Base-by-base conservation (phyloP, 345 rosid genomes). In the Moricandia arvensis region DNA sequence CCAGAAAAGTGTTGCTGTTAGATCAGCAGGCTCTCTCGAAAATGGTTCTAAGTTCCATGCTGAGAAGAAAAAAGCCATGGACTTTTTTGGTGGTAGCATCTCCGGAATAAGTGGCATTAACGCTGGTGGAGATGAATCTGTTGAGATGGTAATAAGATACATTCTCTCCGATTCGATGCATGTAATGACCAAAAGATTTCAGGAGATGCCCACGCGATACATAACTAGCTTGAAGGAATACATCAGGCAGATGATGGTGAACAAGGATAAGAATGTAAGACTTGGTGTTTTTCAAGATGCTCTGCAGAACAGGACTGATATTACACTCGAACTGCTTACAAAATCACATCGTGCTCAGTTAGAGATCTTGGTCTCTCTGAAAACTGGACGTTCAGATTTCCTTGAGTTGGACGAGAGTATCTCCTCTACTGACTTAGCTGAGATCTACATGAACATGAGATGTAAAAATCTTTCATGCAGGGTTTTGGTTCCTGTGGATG, bases 301-400 rank as follows among this genome's bases (percentile, higher is more conserved):
- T 8, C 77, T 95, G 66, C 92, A 72, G 66, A 83, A 75, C 84
- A 82, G 88, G 74, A 81, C 90, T 73, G 98, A 89, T 66, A 79
- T 90, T 30, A 83, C 87, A 35, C 51, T 84, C 72, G 96, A 90
- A 29, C 68, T 79, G 82, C 83, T 95, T 29, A 53, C 73, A 59
- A 88, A 89, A 71, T 80, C 85, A 17, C 96, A 95, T 82, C 84
- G 88, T 7, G 69, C 81, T 84, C 99, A 95, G 79, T 81, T 95
- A 80, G 97, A 90, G 78, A 89, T 90, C 78, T 75, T 92, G 89
- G 93, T 89, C 33, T 91, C 98, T 33, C 71, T 95, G 68, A 90
- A 83, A 87, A 81, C 93, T 27, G 93, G 97, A 24, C 67, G 87
- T 8, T 74, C 81, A 11, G 97, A 87, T 55, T 95, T 83, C 87